phyloP scores from a whole-genome alignment of 2,329 filamentous ascomycete species.

The Thermothelomyces thermophilus region DNA sequence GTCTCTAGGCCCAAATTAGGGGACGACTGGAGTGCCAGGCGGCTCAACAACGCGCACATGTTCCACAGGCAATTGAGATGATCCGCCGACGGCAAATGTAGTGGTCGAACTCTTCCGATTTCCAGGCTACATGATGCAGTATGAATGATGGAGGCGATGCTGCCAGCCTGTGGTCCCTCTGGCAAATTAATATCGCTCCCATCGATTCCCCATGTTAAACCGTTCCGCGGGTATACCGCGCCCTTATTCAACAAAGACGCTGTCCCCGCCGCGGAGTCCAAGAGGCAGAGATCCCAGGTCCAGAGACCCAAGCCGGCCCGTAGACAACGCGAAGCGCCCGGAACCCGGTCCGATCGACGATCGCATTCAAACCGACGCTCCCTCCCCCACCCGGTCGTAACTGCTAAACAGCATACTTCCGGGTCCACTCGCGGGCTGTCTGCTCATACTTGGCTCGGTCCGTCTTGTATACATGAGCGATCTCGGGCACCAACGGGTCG shows the following conservation, averaged over 20 bases:
- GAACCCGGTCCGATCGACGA: conserved; percentile 7
- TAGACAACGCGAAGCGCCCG: neutral
- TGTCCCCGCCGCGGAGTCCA: neutral
- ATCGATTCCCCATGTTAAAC: neutral
- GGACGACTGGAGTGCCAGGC: neutral
- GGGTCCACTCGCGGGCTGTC: conserved; percentile 95
- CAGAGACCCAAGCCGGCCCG: neutral
- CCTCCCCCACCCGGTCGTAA: neutral
- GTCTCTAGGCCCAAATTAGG: too few species aligned
- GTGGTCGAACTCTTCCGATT: conserved; percentile 17
- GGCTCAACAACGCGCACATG: too few species aligned
- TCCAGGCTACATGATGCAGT: conserved; percentile 16
- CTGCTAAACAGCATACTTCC: conserved; percentile 92
- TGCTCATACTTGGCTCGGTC: conserved; percentile 93
- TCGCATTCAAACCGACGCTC: conserved; percentile 3
- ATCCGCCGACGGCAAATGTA: neutral
- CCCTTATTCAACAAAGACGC: neutral
- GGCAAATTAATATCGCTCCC: conserved; percentile 4
- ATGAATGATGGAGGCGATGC: conserved; percentile 12
- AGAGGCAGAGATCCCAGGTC: neutral
- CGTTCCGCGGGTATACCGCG: neutral
- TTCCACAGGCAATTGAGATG: too few species aligned
- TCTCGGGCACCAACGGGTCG: conserved; percentile 96
- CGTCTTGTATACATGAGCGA: conserved; percentile 99
- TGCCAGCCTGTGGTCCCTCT: conserved; percentile 11